Evolutionary conservation across 2,329 filamentous ascomycete species (phyloP).

Genomic region (Cercospora canescens): DNA sequence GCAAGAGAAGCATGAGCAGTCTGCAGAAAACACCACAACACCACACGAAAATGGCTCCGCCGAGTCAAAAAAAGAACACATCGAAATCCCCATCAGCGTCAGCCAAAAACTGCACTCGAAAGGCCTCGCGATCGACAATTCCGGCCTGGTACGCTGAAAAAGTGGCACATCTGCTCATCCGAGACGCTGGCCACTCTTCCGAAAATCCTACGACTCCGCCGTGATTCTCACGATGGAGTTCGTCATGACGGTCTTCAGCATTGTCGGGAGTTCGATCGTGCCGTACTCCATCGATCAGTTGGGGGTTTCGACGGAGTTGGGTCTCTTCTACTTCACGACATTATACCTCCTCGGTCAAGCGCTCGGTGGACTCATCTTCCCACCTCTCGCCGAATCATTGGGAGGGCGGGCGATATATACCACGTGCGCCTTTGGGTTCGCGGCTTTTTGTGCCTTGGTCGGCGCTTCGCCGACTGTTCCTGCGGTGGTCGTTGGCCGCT

Average conservation of each 20-base stretch:
- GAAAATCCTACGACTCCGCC: slow-evolving; percentile 19
- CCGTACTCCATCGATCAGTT: background rate
- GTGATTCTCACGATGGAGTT: slow-evolving; percentile 19
- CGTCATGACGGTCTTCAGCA: slow-evolving; percentile 20
- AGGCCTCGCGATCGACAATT: background rate
- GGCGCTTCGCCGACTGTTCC: slow-evolving; percentile 39
- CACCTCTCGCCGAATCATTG: slow-evolving; percentile 41
- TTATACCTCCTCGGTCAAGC: slow-evolving; percentile 29
- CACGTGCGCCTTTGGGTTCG: slow-evolving; percentile 34
- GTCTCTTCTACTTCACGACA: slow-evolving; percentile 9
- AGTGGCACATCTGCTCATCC: slow-evolving; percentile 11
- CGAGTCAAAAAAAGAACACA: background rate
- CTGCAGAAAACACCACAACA: background rate
- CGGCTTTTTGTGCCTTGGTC: slow-evolving; percentile 40
- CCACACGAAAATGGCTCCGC: background rate
- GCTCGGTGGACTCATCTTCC: slow-evolving; percentile 41
- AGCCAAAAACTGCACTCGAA: background rate
- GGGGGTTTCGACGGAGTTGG: background rate
- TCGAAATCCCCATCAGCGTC: background rate
- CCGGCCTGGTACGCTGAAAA: slow-evolving; percentile 1
- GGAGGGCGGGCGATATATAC: slow-evolving; percentile 40
- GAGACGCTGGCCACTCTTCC: slow-evolving; percentile 15
- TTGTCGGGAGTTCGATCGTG: slow-evolving; percentile 15
- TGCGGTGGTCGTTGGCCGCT: slow-evolving; percentile 42
- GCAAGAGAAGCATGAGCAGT: background rate